Evolutionary conservation across 2,329 filamentous ascomycete species (phyloP).

Genomic region (Fonsecaea multimorphosa): DNA sequence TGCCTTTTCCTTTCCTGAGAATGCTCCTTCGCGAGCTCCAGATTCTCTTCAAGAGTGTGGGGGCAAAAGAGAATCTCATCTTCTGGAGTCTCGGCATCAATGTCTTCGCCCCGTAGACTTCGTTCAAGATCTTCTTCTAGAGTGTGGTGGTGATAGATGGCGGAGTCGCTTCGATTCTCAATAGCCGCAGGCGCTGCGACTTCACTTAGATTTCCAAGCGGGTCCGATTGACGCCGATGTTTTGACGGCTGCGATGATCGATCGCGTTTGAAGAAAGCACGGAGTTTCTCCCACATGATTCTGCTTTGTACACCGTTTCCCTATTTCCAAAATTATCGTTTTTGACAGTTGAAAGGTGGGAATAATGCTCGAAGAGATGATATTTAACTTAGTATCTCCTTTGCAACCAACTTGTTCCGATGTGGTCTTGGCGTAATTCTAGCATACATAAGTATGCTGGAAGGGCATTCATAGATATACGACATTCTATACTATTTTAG

Average conservation of each 20-base stretch:
- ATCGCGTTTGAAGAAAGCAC: neutral
- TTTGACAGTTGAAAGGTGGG: neutral
- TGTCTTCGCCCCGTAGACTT: constrained; percentile 8
- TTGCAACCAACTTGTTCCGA: no score
- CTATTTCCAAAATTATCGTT: neutral
- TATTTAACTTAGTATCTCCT: no score
- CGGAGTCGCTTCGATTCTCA: constrained; percentile 16
- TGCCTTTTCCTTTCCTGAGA: constrained; percentile 18
- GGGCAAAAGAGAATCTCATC: constrained; percentile 22
- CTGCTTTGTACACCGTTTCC: neutral
- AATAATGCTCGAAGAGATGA: neutral
- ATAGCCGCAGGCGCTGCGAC: constrained; percentile 16
- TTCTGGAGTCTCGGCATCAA: neutral
- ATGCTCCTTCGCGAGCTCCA: constrained; percentile 20
- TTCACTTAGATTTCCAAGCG: constrained; percentile 11
- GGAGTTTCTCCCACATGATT: constrained; percentile 1
- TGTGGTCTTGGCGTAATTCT: no score
- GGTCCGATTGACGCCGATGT: neutral
- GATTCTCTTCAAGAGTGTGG: constrained; percentile 26
- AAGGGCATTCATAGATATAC: no score
- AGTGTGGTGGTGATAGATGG: constrained; percentile 20
- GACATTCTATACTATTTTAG: no score
- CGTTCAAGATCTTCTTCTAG: constrained; percentile 20
- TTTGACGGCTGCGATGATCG: neutral
- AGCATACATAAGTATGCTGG: no score